A percentile compares a stretch with the other conserved stretches of the same genome.
Conservation (phyloP, 306 rosid genomes). For the Mucuna pruriens region DNA sequence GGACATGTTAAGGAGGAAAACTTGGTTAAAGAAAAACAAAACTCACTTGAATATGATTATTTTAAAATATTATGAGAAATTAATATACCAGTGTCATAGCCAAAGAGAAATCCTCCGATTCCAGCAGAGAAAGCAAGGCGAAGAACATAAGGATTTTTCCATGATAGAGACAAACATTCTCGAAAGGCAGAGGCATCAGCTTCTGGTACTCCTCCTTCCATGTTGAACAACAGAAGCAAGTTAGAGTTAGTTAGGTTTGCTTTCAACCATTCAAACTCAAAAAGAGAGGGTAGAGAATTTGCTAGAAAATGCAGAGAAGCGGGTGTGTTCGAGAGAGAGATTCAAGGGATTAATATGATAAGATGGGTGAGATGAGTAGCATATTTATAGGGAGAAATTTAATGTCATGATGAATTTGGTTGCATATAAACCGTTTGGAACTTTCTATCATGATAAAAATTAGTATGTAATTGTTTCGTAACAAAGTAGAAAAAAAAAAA, state of each 20-base stretch:
- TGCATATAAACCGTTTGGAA: slow-evolving; percentile 22
- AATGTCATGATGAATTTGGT: slow-evolving; percentile 11
- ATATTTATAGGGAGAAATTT: slow-evolving; percentile 43
- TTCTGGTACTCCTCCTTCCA: slow-evolving; percentile 57
- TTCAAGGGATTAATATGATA: slow-evolving; percentile 16
- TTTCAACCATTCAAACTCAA: not conserved
- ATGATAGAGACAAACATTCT: slow-evolving; percentile 51
- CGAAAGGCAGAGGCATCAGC: slow-evolving; percentile 56
- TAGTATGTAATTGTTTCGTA: not conserved
- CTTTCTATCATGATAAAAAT: not conserved
- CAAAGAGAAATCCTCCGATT: slow-evolving; percentile 61
- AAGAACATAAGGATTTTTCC: slow-evolving; percentile 57
- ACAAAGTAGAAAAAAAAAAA: not conserved
- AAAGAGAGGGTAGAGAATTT: not conserved
- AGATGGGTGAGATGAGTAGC: slow-evolving; percentile 12
- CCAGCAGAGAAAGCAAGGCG: slow-evolving; percentile 60
- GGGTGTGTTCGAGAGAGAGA: not conserved
- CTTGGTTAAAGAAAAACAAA: no score
- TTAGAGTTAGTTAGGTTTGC: not conserved
- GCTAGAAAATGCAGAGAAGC: not conserved
- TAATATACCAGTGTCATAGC: slow-evolving; percentile 59
- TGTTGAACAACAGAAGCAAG: not conserved
- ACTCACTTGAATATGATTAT: no score
- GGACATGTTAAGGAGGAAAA: no score
- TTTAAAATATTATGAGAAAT: no score